Conservation (phyloP, 2,329 filamentous ascomycete species). For the Mycogone perniciosa region DNA sequence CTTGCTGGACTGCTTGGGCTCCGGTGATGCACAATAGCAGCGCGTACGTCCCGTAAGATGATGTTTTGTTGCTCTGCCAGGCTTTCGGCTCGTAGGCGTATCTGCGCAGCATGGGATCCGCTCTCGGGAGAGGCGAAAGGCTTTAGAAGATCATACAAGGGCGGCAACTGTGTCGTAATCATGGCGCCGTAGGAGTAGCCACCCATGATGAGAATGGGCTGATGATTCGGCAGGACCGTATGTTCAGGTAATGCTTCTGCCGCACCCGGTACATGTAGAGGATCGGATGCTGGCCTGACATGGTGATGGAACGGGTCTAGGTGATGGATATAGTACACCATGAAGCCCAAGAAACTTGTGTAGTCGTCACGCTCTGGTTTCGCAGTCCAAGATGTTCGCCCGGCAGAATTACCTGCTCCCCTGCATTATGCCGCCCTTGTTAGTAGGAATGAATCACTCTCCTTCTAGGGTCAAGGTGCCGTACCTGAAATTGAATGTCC, state of each 20-base stretch:
- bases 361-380: conserved; percentile 79
- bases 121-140: conserved; percentile 47
- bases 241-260: background rate
- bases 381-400: conserved; percentile 81
- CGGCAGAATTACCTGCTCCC: conserved; percentile 68
- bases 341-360: conserved; percentile 71
- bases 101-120: conserved; percentile 59
- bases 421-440: conserved; percentile 36
- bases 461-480: conserved; percentile 8
- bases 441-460: background rate
- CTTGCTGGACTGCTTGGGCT: conserved; percentile 18
- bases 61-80: conserved; percentile 58
- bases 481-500: conserved; percentile 89
- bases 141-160: conserved; percentile 51
- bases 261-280: background rate
- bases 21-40: conserved; percentile 24
- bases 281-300: conserved; percentile 4
- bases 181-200: conserved; percentile 92
- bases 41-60: conserved; percentile 33
- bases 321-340: conserved; percentile 64
- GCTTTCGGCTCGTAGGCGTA: conserved; percentile 61
- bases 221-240: background rate
- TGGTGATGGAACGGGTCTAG: conserved; percentile 38
- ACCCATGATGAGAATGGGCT: conserved; percentile 51
- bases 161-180: conserved; percentile 66